These are phyloP conservation scores for Toxoplasma gondii DNA, from an alignment of 169 alveolate genomes.

Conservation along the genomic window DNA sequence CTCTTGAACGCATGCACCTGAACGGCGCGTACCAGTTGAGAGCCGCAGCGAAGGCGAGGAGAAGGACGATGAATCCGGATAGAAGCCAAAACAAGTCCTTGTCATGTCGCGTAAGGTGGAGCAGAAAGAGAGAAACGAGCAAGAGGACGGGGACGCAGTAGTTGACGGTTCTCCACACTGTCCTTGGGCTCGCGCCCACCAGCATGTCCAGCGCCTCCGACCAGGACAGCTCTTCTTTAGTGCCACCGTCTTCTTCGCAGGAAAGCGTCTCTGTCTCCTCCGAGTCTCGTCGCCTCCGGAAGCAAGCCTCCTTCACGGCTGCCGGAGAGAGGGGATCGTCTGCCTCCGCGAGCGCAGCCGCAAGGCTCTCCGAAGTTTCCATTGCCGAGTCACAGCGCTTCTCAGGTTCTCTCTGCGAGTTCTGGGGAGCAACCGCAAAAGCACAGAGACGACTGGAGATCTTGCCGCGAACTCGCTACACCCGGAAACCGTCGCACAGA, in stretches of 20 bases:
- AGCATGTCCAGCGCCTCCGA: slow-evolving; percentile 12
- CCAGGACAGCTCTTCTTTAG: background rate
- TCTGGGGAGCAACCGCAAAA: no score
- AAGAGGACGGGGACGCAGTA: background rate
- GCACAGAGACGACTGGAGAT: no score
- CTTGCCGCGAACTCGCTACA: no score
- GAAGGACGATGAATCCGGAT: background rate
- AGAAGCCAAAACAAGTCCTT: background rate
- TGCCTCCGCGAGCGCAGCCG: background rate
- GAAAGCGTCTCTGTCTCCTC: background rate
- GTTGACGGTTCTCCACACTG: background rate
- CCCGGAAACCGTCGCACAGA: no score
- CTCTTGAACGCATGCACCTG: no score
- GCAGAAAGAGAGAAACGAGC: background rate
- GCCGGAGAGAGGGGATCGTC: background rate
- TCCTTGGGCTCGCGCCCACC: background rate
- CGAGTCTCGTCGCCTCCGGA: background rate
- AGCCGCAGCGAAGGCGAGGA: background rate
- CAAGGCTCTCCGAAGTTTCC: background rate
- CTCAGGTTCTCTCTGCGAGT: background rate
- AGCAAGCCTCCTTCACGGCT: background rate
- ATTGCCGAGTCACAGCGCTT: background rate
- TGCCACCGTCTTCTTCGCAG: background rate
- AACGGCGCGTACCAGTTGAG: background rate
- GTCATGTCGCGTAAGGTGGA: background rate